Percentiles rank a stretch among this genome's conserved stretches.
Evolutionary conservation across 257 asterid genomes (phyloP).

Genomic region (Solanum tarapatanum): DNA sequence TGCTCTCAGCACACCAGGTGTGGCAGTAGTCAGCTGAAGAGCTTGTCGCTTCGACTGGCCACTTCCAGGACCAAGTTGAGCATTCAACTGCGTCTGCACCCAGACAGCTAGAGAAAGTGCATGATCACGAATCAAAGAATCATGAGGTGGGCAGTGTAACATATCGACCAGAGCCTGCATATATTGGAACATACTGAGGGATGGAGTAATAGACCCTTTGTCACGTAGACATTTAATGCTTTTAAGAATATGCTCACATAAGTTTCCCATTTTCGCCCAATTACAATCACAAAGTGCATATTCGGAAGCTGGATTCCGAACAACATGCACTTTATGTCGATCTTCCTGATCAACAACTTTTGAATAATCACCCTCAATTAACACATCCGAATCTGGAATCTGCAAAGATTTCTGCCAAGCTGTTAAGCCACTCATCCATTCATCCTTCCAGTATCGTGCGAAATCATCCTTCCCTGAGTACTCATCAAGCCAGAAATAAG

Average conservation of each 20-base stretch:
- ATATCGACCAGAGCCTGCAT: slow-evolving; percentile 57
- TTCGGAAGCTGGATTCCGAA: slow-evolving; percentile 75
- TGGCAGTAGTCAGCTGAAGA: slow-evolving; percentile 7
- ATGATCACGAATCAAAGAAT: slow-evolving; percentile 77
- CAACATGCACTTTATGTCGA: slow-evolving; percentile 25
- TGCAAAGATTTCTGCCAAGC: slow-evolving; percentile 66
- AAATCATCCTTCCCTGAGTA: slow-evolving; percentile 67
- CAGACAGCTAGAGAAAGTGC: slow-evolving; percentile 63
- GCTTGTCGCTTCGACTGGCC: slow-evolving; percentile 14
- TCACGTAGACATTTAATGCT: slow-evolving; percentile 50
- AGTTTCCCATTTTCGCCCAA: slow-evolving; percentile 70
- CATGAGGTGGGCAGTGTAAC: slow-evolving; percentile 50
- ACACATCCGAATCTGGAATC: slow-evolving; percentile 59
- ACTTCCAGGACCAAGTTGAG: slow-evolving; percentile 29
- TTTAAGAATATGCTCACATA: slow-evolving; percentile 76
- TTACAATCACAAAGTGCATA: slow-evolving; percentile 75
- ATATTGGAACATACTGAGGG: slow-evolving; percentile 62
- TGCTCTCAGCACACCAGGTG: slow-evolving; percentile 1
- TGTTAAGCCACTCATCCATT: slow-evolving; percentile 79
- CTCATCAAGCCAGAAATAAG: slow-evolving; percentile 94
- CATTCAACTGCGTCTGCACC: slow-evolving; percentile 57
- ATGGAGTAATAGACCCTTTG: slow-evolving; percentile 35
- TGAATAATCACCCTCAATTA: slow-evolving; percentile 47
- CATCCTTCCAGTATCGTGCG: slow-evolving; percentile 77
- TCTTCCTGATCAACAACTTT: slow-evolving; percentile 42